Base-by-base conservation (phyloP, 2,329 filamentous ascomycete species). In the Trichoderma simmonsii region DNA sequence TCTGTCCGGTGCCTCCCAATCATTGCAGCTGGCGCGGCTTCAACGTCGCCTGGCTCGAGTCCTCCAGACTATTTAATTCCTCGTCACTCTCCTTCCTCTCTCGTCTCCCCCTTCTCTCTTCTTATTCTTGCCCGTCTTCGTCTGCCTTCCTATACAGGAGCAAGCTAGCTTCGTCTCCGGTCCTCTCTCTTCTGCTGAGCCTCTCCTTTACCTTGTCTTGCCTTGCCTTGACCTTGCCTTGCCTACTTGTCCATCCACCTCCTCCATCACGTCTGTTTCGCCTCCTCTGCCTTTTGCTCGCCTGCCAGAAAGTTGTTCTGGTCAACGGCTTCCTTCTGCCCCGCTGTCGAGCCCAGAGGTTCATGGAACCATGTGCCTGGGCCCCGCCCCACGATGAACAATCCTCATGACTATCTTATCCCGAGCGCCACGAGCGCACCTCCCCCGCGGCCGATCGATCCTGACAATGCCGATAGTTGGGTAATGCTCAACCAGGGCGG, bases 401-500 rank as follows among this genome's bases (percentile, higher is more conserved):
- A 83, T 72, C 81, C 81, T 76, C 81, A 81, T 77, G 81, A 82
- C 76, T 83, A 82, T 75, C 78, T 83, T 72, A 81, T 83, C 76
- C 78, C 80, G 72, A 80, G 77, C 75, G 78, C 77, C 75, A 77
- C 80, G 72, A 80, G 77, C 75, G 79, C 77, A 74, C 75, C 79
- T 74, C 76, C 76, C 75, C 74, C 78, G 62, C 78, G 79, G 75
- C 77, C 76, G 70, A 79, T 81, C 72, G 82, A 87, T 79, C 83
- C 86, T 89, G 83, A 89, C 84, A 84, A 88, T 80, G 81, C 81
- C 77, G 81, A 83, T 79, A 90, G 88, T 78, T 98, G 95, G 95
- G 95, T 98, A 60, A 98, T 98, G 95, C 90, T 97, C 78, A 90
- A 92, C 79, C 88, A 92, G 79, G 86, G 87, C 76, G 90, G 91